A percentile compares a stretch with the other conserved stretches of the same genome.
Conservation (phyloP, 768 basidiomycete genomes). For the Lentinula aciculospora region DNA sequence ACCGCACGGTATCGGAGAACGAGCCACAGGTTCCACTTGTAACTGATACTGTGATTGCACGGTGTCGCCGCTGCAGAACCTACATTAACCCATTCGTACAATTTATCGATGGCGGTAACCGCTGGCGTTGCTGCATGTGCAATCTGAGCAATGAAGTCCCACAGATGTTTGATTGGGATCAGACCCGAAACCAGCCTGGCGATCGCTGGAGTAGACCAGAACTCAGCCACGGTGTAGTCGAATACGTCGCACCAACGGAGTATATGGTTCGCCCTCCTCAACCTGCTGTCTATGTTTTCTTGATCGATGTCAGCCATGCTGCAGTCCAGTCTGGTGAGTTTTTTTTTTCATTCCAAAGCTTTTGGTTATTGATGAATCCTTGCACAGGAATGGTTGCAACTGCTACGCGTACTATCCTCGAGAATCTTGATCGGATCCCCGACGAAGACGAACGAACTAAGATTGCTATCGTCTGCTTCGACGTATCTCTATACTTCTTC, state of each 20-base stretch:
- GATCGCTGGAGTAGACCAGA: slow-evolving; percentile 94
- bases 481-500: slow-evolving; percentile 94
- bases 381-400: slow-evolving; percentile 92
- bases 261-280: slow-evolving; percentile 99
- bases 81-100: slow-evolving; percentile 98
- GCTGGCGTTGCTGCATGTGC: slow-evolving; percentile 99
- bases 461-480: slow-evolving; percentile 88
- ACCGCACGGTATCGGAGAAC: slow-evolving; percentile 79
- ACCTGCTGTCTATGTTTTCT: slow-evolving; percentile 93
- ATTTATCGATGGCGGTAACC: slow-evolving; percentile 96
- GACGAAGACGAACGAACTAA: slow-evolving; percentile 93
- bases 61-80: slow-evolving; percentile 91
- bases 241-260: slow-evolving; percentile 96
- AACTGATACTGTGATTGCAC: slow-evolving; percentile 90
- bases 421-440: slow-evolving; percentile 91
- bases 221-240: slow-evolving; percentile 90
- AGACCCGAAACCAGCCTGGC: slow-evolving; percentile 85
- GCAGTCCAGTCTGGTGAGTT: slow-evolving; percentile 81
- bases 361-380: background rate
- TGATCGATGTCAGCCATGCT: slow-evolving; percentile 92
- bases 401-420: slow-evolving; percentile 92
- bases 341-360: background rate
- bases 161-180: slow-evolving; percentile 98
- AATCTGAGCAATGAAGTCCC: slow-evolving; percentile 98
- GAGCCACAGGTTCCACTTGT: slow-evolving; percentile 86